phyloP scores from a whole-genome alignment of 176 grass and related monocot genomes.

The Oryza rufipogon region DNA sequence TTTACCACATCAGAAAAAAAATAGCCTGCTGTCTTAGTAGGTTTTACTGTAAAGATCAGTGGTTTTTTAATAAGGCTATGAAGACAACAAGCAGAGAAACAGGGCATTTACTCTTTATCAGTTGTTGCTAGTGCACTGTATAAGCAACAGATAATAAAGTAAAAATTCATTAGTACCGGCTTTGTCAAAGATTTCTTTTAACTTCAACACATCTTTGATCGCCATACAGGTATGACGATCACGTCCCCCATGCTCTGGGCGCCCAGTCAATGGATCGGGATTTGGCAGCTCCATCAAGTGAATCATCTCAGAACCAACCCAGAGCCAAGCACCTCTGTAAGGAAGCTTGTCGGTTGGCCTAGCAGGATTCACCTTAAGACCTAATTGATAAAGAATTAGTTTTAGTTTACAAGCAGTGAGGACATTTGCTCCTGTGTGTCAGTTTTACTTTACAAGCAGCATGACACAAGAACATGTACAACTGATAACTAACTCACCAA shows the following conservation, averaged over 20 bases:
- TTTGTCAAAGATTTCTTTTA: constrained; percentile 91
- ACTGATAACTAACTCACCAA: constrained; percentile 52
- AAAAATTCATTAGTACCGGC: constrained; percentile 53
- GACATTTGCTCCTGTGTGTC: not conserved
- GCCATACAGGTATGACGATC: constrained; percentile 68
- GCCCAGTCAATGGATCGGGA: constrained; percentile 86
- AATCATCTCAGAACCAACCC: constrained; percentile 91
- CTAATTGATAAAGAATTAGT: constrained; percentile 50
- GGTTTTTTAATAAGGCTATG: not conserved
- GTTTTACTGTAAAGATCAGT: not conserved
- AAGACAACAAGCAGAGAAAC: not conserved
- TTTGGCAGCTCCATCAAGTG: constrained; percentile 83
- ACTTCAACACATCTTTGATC: constrained; percentile 80
- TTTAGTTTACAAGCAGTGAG: constrained; percentile 31
- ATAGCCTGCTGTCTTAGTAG: not conserved
- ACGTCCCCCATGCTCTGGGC: constrained; percentile 87
- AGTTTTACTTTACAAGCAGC: constrained; percentile 26
- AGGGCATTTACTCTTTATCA: not conserved
- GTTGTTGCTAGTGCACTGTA: not conserved
- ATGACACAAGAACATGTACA: constrained; percentile 17
- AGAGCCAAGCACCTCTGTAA: constrained; percentile 92
- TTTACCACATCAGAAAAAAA: constrained; percentile 23
- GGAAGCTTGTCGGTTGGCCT: constrained; percentile 90
- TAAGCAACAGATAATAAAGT: not conserved
- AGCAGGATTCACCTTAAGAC: constrained; percentile 85